Percentiles rank a stretch among this genome's conserved stretches.
These are phyloP conservation scores for Plasmopara halstedii DNA, from an alignment of 352 stramenopile genomes.

Conservation along the genomic window DNA sequence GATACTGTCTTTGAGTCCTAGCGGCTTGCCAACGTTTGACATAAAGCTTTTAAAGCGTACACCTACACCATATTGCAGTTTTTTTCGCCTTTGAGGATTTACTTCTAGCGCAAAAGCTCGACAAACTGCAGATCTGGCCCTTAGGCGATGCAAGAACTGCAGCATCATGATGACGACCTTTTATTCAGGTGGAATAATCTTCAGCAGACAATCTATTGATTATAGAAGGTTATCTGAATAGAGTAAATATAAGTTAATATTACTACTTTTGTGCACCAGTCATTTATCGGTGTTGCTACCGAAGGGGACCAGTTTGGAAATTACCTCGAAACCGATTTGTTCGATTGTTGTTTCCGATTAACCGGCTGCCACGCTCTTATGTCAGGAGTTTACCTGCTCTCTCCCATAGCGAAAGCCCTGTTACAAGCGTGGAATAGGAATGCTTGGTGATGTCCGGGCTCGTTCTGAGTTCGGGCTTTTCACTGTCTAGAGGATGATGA, in stretches of 20 bases:
- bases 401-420: constrained; percentile 63
- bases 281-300: constrained; percentile 6
- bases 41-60: constrained; percentile 12
- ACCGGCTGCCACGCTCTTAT: constrained; percentile 47
- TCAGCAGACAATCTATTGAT: no score
- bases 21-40: constrained; percentile 13
- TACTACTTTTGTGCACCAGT: constrained; percentile 15
- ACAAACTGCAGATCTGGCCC: constrained; percentile 1
- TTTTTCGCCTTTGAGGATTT: not conserved
- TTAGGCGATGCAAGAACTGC: constrained; percentile 10
- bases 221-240: no score
- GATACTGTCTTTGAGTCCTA: constrained; percentile 40
- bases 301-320: constrained; percentile 16
- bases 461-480: constrained; percentile 59
- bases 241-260: constrained; percentile 6
- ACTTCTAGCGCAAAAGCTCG: not conserved
- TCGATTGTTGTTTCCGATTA: not conserved
- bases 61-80: not conserved
- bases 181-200: no score
- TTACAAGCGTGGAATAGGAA: constrained; percentile 80
- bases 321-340: not conserved
- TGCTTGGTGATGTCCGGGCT: constrained; percentile 47
- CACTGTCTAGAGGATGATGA: constrained; percentile 67
- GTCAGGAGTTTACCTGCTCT: constrained; percentile 75
- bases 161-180: no score